phyloP scores from a whole-genome alignment of 305 asterid species.

The Fraxinus platypoda region DNA sequence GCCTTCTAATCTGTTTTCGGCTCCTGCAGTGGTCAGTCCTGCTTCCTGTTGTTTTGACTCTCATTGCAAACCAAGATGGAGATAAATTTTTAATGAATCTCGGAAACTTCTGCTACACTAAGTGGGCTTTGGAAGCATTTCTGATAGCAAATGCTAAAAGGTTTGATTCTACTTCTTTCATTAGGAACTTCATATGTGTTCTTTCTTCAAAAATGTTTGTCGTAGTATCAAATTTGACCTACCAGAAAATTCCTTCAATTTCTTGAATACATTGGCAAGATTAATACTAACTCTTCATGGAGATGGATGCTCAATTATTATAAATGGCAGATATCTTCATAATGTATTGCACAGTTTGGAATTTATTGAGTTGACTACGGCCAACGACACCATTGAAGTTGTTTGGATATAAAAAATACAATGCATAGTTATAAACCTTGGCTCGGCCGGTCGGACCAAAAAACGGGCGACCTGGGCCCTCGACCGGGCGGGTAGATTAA shows the following conservation, averaged over 20 bases:
- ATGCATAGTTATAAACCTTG: not conserved
- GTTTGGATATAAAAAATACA: not conserved
- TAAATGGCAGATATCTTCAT: not conserved
- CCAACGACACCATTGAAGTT: not conserved
- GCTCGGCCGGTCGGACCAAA: not conserved
- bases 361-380: not conserved
- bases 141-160: conserved; percentile 66
- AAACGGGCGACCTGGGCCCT: not conserved
- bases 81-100: conserved; percentile 33
- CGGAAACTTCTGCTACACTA: conserved; percentile 68
- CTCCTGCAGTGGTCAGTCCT: conserved; percentile 63
- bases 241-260: not conserved
- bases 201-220: not conserved
- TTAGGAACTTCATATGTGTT: not conserved
- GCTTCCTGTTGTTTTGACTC: conserved; percentile 78
- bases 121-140: conserved; percentile 83
- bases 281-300: not conserved
- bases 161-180: conserved; percentile 26
- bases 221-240: not conserved
- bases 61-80: conserved; percentile 69
- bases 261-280: not conserved
- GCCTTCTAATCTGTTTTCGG: not conserved
- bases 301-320: not conserved
- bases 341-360: not conserved
- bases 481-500: not conserved